Percentiles rank a stretch among this genome's conserved stretches.
Conservation (phyloP, 352 stramenopile genomes). For the Pythium dissimile region DNA sequence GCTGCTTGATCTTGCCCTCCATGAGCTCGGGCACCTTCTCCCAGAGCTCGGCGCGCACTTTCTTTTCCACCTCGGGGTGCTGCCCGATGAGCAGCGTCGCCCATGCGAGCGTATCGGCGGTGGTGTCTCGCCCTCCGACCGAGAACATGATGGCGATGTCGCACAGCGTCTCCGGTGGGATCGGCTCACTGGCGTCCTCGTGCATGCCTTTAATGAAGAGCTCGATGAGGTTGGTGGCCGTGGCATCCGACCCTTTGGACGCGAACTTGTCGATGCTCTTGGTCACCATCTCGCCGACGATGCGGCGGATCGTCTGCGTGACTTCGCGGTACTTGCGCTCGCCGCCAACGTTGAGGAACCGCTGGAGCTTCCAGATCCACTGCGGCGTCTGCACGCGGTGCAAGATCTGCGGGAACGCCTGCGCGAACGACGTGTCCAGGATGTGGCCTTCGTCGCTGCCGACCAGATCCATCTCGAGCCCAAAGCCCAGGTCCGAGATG, state of each 20-base stretch:
- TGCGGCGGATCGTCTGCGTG: background rate
- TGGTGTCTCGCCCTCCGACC: conserved; percentile 50
- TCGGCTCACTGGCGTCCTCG: conserved; percentile 4
- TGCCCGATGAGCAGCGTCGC: conserved; percentile 33
- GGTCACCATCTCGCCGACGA: conserved; percentile 15
- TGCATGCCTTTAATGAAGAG: conserved; percentile 23
- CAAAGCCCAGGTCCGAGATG: conserved; percentile 27
- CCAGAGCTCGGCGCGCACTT: conserved; percentile 27
- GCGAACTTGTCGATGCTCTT: conserved; percentile 6
- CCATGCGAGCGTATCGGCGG: conserved; percentile 43
- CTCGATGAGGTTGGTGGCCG: conserved; percentile 17
- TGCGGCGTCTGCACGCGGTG: conserved; percentile 1
- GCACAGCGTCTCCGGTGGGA: conserved; percentile 25
- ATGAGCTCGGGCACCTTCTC: conserved; percentile 21
- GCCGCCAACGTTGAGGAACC: conserved; percentile 11
- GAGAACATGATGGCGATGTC: conserved; percentile 51
- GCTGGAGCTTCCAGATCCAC: conserved; percentile 21
- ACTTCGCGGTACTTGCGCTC: conserved; percentile 7
- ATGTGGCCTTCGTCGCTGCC: conserved; percentile 4
- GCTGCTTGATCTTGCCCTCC: background rate
- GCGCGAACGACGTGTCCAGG: conserved; percentile 3
- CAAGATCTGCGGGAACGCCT: conserved; percentile 1
- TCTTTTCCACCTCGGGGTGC: conserved; percentile 32
- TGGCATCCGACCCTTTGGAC: background rate
- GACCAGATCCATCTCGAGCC: conserved; percentile 15